Evolutionary conservation across 192 early-diverging fungal species (phyloP).

Genomic region (Nowakowskiella sp.): DNA sequence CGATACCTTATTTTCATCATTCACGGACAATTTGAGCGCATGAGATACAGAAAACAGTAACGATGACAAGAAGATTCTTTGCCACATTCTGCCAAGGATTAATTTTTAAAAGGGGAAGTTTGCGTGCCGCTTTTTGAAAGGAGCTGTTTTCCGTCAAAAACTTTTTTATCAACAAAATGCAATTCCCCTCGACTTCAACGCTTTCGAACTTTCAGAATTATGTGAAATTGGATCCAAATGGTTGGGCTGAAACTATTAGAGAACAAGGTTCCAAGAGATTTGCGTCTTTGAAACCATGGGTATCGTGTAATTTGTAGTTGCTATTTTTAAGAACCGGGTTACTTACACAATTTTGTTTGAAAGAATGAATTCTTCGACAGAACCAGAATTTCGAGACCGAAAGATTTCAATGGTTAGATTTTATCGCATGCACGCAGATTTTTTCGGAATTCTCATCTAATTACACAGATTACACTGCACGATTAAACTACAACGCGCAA

Average conservation of each 20-base stretch:
- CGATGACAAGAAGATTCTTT: too few species aligned
- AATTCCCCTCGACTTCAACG: too few species aligned
- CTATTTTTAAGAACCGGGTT: background rate
- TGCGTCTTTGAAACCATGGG: slow-evolving; percentile 23
- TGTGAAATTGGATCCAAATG: background rate
- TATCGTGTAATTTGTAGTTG: slow-evolving; percentile 28
- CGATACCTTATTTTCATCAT: too few species aligned
- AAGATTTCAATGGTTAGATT: background rate
- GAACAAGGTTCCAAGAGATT: slow-evolving; percentile 12
- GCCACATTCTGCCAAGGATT: too few species aligned
- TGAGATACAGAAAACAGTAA: too few species aligned
- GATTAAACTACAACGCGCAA: slow-evolving; percentile 27
- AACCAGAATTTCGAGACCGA: slow-evolving; percentile 10
- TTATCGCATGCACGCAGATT: background rate
- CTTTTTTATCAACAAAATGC: slow-evolving; percentile 34
- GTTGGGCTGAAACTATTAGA: slow-evolving; percentile 10
- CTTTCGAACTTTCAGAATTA: background rate
- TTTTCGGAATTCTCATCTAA: background rate
- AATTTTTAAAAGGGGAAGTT: too few species aligned
- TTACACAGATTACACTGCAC: slow-evolving; percentile 16
- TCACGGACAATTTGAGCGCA: too few species aligned
- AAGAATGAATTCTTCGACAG: slow-evolving; percentile 11
- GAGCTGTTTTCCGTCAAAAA: too few species aligned
- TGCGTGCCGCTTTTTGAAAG: too few species aligned
- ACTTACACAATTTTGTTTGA: background rate